Evolutionary conservation across 768 basidiomycete genomes (phyloP).

Genomic region (Agaricus sinodeliciosus): DNA sequence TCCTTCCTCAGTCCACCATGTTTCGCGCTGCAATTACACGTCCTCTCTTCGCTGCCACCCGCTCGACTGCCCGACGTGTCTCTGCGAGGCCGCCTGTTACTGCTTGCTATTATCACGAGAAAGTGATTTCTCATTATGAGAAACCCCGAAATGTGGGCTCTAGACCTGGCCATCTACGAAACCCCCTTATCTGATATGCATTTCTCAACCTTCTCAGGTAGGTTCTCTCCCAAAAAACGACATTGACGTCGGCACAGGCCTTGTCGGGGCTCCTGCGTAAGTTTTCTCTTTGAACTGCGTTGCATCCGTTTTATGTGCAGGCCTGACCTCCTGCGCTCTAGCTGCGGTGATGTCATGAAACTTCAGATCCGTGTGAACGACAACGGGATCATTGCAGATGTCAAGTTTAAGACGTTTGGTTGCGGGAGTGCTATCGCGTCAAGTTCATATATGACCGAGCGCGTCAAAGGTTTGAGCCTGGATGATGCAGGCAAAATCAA

Average conservation of each 20-base stretch:
- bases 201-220: conserved; percentile 50
- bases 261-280: conserved; percentile 95
- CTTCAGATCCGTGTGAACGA: conserved; percentile 97
- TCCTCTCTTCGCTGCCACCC: conserved; percentile 40
- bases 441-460: conserved; percentile 98
- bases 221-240: conserved; percentile 94
- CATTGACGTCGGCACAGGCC: conserved; percentile 89
- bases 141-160: conserved; percentile 75
- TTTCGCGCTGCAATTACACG: conserved; percentile 57
- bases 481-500: conserved; percentile 96
- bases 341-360: conserved; percentile 99
- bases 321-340: conserved; percentile 29
- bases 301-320: conserved; percentile 16
- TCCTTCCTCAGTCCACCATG: conserved; percentile 41
- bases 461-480: conserved; percentile 88
- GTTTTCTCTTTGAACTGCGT: conserved; percentile 23
- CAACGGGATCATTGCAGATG: conserved; percentile 91
- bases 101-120: conserved; percentile 84
- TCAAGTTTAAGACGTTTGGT: conserved; percentile 99
- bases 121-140: conserved; percentile 97
- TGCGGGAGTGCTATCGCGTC: conserved; percentile 98
- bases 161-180: conserved; percentile 12
- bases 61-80: conserved; percentile 32
- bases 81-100: conserved; percentile 39
- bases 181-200: conserved; percentile 50